Base-by-base conservation (phyloP, 257 asterid species). In the Nicotiana undulata region DNA sequence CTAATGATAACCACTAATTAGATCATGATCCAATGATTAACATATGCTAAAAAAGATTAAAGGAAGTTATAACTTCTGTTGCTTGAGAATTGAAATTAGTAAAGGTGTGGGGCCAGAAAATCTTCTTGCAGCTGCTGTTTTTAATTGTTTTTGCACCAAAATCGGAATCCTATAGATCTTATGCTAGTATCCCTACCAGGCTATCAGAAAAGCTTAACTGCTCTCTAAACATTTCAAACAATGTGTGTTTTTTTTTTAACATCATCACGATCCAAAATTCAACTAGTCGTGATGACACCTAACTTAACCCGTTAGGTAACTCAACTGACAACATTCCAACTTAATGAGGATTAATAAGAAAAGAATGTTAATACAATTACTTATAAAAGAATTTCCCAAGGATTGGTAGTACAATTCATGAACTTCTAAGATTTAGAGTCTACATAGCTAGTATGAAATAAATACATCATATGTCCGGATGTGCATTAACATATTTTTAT, bases 151-250 rank as follows among this genome's bases (percentile, higher is more conserved):
- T 56, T 53, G 81, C 60, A 52, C 59, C 76, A 60, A 82, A 89
- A 87, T 91, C 89, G 81, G 88, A 88, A 91, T 89, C 90, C 81
- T 60, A 74, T 82, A 82, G 88, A 88, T 89, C 74, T 84, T 80
- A 13, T 24, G 16, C 51, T 22, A 83, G 87, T 59, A 84, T 81
- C 88, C 80, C 46, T 83, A 89, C 86, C 87, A 68, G 79, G 46
- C 51, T 68, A 70, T 52, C 51, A 63, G 64, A 60, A 63, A 83
- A 85, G 82, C 85, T 66, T 83, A 84, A 89, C 90, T 52, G 85
- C 91, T 77, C 85, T 79, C 79, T 67, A 82, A 85, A 83, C 84
- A 85, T 34, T 80, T 70, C 84, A 56, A 55, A 31, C 28, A 72
- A 37, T 80, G 17, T 75, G 64, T 37, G 6, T 2, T 37, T 1